A percentile compares a stretch with the other conserved stretches of the same genome.
Evolutionary conservation across 108 stramenopile genomes (phyloP).

Genomic region (Hondaea fermentalgiana): DNA sequence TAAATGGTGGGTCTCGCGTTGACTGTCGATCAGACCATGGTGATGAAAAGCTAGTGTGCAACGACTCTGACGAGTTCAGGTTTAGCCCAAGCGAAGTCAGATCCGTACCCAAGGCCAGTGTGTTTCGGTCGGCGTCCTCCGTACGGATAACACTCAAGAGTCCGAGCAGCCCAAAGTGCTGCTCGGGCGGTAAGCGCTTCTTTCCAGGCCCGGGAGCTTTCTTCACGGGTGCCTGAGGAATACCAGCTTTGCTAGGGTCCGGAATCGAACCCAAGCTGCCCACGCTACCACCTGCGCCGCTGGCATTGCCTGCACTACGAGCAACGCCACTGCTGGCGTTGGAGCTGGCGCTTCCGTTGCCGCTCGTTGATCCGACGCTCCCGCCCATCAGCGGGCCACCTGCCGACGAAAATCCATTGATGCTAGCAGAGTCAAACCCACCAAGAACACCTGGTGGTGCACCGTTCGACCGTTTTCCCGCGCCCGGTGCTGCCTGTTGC

Average conservation of each 20-base stretch:
- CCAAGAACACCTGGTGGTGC: neutral
- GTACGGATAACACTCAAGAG: conserved; percentile 86
- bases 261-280: neutral
- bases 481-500: neutral
- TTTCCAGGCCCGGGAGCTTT: neutral
- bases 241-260: neutral
- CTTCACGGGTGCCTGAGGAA: neutral
- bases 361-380: neutral
- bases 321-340: no score
- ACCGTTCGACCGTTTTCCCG: neutral
- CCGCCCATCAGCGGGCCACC: neutral
- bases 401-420: neutral
- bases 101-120: conserved; percentile 85
- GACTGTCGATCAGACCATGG: conserved; percentile 79
- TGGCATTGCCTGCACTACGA: no score
- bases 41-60: conserved; percentile 81
- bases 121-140: conserved; percentile 86
- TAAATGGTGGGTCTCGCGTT: conserved; percentile 75
- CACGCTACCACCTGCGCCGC: neutral
- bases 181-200: neutral
- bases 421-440: neutral
- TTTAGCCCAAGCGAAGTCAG: conserved; percentile 87
- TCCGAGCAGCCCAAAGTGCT: conserved; percentile 74
- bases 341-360: no score
- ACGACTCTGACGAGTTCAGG: conserved; percentile 75